A percentile compares a stretch with the other conserved stretches of the same genome.
Conservation (phyloP, 2,329 filamentous ascomycete genomes). For the Dendryphion nanum region DNA sequence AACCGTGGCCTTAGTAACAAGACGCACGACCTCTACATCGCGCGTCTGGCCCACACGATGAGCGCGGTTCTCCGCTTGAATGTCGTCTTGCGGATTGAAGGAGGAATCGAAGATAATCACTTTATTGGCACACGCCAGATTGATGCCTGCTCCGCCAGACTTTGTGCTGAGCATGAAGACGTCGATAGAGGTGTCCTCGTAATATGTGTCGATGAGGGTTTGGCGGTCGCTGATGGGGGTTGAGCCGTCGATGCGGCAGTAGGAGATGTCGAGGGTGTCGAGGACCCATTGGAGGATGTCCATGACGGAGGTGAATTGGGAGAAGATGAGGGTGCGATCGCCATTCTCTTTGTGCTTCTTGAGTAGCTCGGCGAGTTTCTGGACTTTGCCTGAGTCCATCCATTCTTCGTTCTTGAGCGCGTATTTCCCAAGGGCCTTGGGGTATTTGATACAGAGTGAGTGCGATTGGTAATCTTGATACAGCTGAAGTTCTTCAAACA, state of each 20-base stretch:
- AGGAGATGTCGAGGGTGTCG: constrained; percentile 67
- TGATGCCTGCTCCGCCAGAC: constrained; percentile 95
- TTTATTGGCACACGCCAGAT: constrained; percentile 92
- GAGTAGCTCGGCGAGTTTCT: constrained; percentile 73
- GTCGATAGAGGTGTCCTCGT: constrained; percentile 70
- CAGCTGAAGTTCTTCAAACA: constrained; percentile 53
- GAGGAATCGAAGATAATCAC: constrained; percentile 95
- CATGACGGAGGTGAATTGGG: constrained; percentile 87
- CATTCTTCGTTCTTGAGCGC: constrained; percentile 60
- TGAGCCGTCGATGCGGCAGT: constrained; percentile 81
- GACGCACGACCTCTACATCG: constrained; percentile 83
- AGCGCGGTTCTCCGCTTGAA: constrained; percentile 96
- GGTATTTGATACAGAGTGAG: constrained; percentile 54
- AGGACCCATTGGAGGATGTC: constrained; percentile 86
- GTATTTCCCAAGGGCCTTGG: constrained; percentile 53
- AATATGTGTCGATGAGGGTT: constrained; percentile 83
- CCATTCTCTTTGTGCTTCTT: constrained; percentile 72
- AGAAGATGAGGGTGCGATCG: constrained; percentile 87
- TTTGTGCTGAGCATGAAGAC: constrained; percentile 93
- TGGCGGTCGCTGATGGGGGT: constrained; percentile 83
- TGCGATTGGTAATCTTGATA: constrained; percentile 64
- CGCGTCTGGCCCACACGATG: constrained; percentile 90
- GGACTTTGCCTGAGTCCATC: constrained; percentile 82
- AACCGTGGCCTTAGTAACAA: constrained; percentile 79
- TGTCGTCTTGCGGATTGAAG: constrained; percentile 97